Percentiles rank a stretch among this genome's conserved stretches.
Evolutionary conservation across 2,329 filamentous ascomycete genomes (phyloP).

Genomic region (Calonectria henricotiae): DNA sequence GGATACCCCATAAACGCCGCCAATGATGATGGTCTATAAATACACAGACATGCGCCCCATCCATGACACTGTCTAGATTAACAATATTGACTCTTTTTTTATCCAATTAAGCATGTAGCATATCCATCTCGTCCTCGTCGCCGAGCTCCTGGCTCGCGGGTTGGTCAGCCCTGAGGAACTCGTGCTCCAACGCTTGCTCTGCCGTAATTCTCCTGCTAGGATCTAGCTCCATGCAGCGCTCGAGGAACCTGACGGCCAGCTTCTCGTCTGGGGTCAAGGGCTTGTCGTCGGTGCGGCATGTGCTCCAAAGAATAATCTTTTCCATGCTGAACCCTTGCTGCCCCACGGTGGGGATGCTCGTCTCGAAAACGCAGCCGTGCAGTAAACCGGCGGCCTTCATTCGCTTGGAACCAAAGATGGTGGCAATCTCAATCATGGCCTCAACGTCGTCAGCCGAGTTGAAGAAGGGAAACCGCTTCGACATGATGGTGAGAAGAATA

Average conservation of each 20-base stretch:
- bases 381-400: constrained; percentile 89
- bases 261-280: constrained; percentile 78
- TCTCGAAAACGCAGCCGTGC: constrained; percentile 94
- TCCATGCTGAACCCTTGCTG: constrained; percentile 89
- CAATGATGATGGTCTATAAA: constrained; percentile 33
- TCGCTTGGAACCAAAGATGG: constrained; percentile 88
- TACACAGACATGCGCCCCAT: constrained; percentile 29
- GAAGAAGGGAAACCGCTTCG: constrained; percentile 96
- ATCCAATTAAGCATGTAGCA: constrained; percentile 57
- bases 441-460: constrained; percentile 99
- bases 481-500: constrained; percentile 95
- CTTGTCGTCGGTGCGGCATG: constrained; percentile 77
- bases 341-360: constrained; percentile 91
- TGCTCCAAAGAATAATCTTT: constrained; percentile 97
- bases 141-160: constrained; percentile 53
- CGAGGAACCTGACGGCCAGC: constrained; percentile 81
- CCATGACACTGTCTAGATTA: constrained; percentile 13
- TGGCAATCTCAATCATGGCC: constrained; percentile 96
- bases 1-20: constrained; percentile 36
- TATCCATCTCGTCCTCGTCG: constrained; percentile 72
- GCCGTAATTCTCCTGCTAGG: constrained; percentile 83
- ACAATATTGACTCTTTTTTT: constrained; percentile 7
- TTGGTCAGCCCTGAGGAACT: constrained; percentile 71
- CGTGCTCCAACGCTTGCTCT: constrained; percentile 80
- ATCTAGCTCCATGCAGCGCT: constrained; percentile 83